phyloP scores from a whole-genome alignment of 768 basidiomycete genomes.

The Neoboletus brunneissimus region DNA sequence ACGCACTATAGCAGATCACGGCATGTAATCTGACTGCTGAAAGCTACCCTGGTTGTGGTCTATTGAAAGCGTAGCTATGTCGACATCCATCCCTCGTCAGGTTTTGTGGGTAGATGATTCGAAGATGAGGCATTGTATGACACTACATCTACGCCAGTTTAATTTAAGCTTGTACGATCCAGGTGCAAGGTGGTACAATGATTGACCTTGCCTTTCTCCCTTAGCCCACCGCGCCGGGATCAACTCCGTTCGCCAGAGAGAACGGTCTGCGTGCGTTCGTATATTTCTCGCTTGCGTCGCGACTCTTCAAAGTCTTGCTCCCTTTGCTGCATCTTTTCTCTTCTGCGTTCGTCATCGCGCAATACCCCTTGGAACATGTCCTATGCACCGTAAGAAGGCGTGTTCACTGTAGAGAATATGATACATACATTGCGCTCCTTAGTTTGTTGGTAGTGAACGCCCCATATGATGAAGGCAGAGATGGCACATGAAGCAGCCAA shows the following conservation, averaged over 20 bases:
- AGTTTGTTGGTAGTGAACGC: conserved; percentile 83
- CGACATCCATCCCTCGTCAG: background rate
- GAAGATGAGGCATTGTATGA: background rate
- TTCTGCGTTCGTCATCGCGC: conserved; percentile 80
- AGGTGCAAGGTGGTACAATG: too few relatives aligned
- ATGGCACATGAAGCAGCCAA: conserved; percentile 62
- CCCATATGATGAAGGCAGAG: conserved; percentile 76
- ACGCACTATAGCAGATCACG: conserved; percentile 17
- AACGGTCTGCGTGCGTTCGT: conserved; percentile 51
- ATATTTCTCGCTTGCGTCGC: conserved; percentile 58
- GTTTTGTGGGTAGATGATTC: background rate
- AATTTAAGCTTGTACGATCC: background rate
- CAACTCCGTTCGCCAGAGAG: conserved; percentile 19
- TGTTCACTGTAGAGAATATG: background rate
- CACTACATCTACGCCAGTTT: background rate
- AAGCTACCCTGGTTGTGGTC: background rate
- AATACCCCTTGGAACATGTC: conserved; percentile 90
- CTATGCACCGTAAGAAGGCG: conserved; percentile 39
- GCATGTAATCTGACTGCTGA: background rate
- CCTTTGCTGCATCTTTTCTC: conserved; percentile 65
- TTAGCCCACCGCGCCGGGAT: background rate
- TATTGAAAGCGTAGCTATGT: conserved; percentile 3
- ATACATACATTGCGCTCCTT: conserved; percentile 72
- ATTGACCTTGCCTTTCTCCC: conserved; percentile 4
- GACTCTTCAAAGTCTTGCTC: conserved; percentile 63